A percentile compares a stretch with the other conserved stretches of the same genome.
These are phyloP conservation scores for Gilbertella persicaria DNA, from an alignment of 371 early-diverging fungal genomes.

Conservation along the genomic window DNA sequence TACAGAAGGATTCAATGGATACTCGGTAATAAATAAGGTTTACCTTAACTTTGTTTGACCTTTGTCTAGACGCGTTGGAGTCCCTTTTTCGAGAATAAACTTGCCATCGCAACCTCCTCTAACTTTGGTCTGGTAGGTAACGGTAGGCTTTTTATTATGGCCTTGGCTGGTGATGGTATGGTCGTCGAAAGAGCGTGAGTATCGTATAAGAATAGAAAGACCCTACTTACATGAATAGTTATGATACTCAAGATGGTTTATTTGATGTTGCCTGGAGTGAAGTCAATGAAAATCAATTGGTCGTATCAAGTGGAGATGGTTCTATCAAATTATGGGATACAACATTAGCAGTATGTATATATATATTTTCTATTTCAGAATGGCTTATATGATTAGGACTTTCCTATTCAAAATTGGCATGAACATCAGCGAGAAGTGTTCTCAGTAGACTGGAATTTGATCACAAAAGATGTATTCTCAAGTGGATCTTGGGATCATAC, in stretches of 20 bases:
- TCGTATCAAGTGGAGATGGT: constrained; percentile 92
- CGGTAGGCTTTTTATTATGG: constrained; percentile 79
- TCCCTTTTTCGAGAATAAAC: constrained; percentile 88
- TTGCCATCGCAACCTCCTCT: constrained; percentile 89
- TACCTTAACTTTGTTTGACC: too few species aligned
- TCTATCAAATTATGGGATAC: constrained; percentile 92
- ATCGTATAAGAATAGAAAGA: not conserved
- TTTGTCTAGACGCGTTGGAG: constrained; percentile 89
- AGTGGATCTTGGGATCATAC: constrained; percentile 94
- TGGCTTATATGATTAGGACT: constrained; percentile 58
- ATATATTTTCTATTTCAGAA: constrained; percentile 5
- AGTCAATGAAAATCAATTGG: constrained; percentile 89
- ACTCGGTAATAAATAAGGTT: too few species aligned
- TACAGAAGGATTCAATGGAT: constrained; percentile 68
- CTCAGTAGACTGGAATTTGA: constrained; percentile 91
- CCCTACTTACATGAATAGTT: constrained; percentile 46
- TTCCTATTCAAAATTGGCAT: constrained; percentile 89
- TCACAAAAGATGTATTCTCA: constrained; percentile 82
- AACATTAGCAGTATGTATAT: constrained; percentile 65
- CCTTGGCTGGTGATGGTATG: constrained; percentile 52
- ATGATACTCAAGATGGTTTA: constrained; percentile 94
- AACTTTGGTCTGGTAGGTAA: constrained; percentile 97
- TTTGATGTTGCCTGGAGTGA: constrained; percentile 96
- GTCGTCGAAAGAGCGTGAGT: constrained; percentile 70
- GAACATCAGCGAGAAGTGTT: constrained; percentile 94